Conservation (phyloP, 179 eudicot species). For the Beta lomatogona region DNA sequence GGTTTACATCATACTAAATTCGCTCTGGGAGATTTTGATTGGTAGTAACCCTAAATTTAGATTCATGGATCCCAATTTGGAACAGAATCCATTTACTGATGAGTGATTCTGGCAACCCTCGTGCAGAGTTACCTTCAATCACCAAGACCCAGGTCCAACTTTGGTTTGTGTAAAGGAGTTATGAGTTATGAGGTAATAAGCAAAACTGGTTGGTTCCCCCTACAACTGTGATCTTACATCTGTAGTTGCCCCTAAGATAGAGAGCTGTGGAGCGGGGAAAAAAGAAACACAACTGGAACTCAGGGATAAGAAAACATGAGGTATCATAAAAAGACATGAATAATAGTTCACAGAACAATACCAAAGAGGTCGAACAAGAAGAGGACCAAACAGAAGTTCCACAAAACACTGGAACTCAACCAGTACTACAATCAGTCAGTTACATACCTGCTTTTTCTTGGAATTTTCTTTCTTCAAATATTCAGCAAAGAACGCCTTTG, state of each 20-base stretch:
- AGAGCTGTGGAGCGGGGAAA: neutral
- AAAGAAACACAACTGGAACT: neutral
- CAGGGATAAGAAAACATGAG: neutral
- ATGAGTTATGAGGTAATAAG: too few species aligned
- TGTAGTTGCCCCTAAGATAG: neutral
- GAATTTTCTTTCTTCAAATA: constrained; percentile 96
- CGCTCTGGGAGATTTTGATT: neutral
- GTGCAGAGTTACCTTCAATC: neutral
- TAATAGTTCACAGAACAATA: neutral
- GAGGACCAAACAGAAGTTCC: neutral
- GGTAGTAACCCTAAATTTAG: neutral
- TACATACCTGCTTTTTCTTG: constrained; percentile 84
- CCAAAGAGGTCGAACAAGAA: too few species aligned
- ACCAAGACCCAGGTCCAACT: neutral
- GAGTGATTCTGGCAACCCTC: neutral
- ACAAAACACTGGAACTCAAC: neutral
- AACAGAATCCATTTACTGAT: too few species aligned
- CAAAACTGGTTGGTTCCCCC: neutral
- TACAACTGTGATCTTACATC: neutral
- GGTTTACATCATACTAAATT: neutral
- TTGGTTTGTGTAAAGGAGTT: neutral
- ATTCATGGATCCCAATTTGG: neutral
- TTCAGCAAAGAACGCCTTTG: constrained; percentile 95
- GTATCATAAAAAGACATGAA: neutral
- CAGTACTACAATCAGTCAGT: neutral